A percentile compares a stretch with the other conserved stretches of the same genome.
Evolutionary conservation across 2,329 filamentous ascomycete genomes (phyloP).

Genomic region (Trichothecium sympodiale): DNA sequence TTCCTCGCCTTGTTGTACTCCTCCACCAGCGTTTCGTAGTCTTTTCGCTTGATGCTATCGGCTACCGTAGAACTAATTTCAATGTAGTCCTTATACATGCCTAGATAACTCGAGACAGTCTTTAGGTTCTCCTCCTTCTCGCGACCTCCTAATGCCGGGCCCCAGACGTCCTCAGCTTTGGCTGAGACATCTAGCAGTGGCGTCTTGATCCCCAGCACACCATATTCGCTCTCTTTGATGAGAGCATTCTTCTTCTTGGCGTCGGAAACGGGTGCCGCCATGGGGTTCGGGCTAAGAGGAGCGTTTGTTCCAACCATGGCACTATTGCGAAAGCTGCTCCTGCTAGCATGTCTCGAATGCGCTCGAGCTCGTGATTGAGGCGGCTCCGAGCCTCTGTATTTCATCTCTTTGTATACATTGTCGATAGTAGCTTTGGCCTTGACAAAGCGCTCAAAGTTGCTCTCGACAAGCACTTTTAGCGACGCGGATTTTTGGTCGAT

Average conservation of each 20-base stretch:
- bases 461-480: conserved; percentile 90
- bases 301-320: conserved; percentile 23
- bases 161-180: conserved; percentile 96
- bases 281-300: conserved; percentile 13
- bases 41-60: conserved; percentile 80
- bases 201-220: conserved; percentile 75
- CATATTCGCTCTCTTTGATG: conserved; percentile 85
- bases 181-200: conserved; percentile 82
- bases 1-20: conserved; percentile 76
- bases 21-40: conserved; percentile 80
- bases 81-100: conserved; percentile 71
- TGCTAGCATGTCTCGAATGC: conserved; percentile 59
- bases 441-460: conserved; percentile 97
- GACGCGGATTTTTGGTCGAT: conserved; percentile 98
- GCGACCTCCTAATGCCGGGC: conserved; percentile 78
- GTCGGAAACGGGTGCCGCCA: conserved; percentile 33
- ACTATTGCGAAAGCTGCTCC: conserved; percentile 51
- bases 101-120: conserved; percentile 61
- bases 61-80: conserved; percentile 68
- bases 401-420: conserved; percentile 98
- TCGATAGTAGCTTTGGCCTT: conserved; percentile 96
- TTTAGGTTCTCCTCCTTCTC: conserved; percentile 87
- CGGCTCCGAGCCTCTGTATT: conserved; percentile 51
- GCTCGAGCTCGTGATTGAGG: conserved; percentile 28
- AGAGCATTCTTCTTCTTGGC: conserved; percentile 77